Evolutionary conservation across 768 basidiomycete species (phyloP), one percentile per base, ranked within the genome.

Genomic region (Rhizopogon rudus): DNA sequence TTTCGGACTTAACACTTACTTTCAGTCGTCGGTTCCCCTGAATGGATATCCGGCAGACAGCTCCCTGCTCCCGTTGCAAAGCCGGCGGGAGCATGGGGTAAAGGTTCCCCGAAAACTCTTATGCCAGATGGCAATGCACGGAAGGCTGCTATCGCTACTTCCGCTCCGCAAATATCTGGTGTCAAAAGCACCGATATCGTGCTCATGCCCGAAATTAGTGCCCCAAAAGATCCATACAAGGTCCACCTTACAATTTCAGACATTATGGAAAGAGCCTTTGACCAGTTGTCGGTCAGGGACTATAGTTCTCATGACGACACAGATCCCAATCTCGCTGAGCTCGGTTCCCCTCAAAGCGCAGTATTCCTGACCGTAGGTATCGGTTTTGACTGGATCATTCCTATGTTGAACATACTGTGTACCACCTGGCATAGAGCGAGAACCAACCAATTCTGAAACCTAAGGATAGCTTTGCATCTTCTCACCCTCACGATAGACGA

Each of bases 11-110:
- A 46, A 39, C 12, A 17, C 44, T 46, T 10, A 7, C 52, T 25
- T 51, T 16, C 51, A 69, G 68, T 71, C 41, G 68, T 69, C 5
- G 69, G 69, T 44, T 70, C 68, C 7, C 9, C 54, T 12, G 60
- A 48, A 3, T 70, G 68, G 68, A 61, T 33, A 7, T 51, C 60
- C 43, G 43, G n/a, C 40, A 71, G 52, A 63, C 57, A 49, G 31
- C 54, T 37, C 4, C 28, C 50, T 10, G 31, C 20, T 37, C 42
- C 61, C n/a, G 8, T 20, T 29, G 16, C 55, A n/a, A 28, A 40
- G 25, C 46, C 9, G 16, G 59, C 55, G 41, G 53, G 59, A 12
- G 60, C 60, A 14, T 63, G 63, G 65, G 54, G 53, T 3, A 66
- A 60, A 37, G 63, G 66, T 5, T 40, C 40, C 3, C 56, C 64